phyloP scores from a whole-genome alignment of 495 filamentous ascomycete species.

The Penicillium arizonense region DNA sequence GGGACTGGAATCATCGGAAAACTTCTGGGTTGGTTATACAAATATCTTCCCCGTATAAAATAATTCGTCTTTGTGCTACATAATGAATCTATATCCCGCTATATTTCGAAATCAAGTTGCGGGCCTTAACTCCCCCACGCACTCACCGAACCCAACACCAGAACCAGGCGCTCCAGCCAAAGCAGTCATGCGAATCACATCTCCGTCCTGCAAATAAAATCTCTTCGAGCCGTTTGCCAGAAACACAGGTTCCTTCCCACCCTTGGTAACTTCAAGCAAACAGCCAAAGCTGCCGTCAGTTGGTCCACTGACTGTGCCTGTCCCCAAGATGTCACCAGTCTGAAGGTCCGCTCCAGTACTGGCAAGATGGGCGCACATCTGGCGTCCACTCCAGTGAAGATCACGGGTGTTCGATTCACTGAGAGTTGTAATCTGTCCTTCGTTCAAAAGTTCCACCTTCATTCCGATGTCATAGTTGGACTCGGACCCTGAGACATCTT shows the following conservation, averaged over 20 bases:
- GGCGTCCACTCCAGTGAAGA: conserved; percentile 78
- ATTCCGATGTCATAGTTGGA: conserved; percentile 68
- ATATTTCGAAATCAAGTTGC: conserved; percentile 6
- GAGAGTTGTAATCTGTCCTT: conserved; percentile 56
- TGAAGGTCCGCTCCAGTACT: conserved; percentile 72
- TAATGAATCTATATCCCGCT: background rate
- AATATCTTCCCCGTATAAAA: background rate
- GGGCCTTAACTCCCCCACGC: conserved; percentile 50
- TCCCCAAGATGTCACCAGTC: conserved; percentile 76
- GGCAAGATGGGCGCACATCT: conserved; percentile 84
- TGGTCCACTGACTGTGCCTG: conserved; percentile 77
- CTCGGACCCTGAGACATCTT: conserved; percentile 45
- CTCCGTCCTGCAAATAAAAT: conserved; percentile 73
- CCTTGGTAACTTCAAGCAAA: conserved; percentile 68
- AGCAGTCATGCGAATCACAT: conserved; percentile 67
- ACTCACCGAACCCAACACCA: conserved; percentile 66
- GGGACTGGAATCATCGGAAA: background rate
- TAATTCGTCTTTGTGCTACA: background rate
- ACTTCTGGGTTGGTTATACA: background rate
- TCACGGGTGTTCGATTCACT: conserved; percentile 56
- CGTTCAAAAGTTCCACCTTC: conserved; percentile 61
- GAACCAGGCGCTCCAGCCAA: conserved; percentile 51
- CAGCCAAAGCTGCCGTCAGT: conserved; percentile 57
- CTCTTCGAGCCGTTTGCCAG: conserved; percentile 57
- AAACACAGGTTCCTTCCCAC: conserved; percentile 57